Conservation (phyloP, 768 basidiomycete species). For the Suillus fuscotomentosus region DNA sequence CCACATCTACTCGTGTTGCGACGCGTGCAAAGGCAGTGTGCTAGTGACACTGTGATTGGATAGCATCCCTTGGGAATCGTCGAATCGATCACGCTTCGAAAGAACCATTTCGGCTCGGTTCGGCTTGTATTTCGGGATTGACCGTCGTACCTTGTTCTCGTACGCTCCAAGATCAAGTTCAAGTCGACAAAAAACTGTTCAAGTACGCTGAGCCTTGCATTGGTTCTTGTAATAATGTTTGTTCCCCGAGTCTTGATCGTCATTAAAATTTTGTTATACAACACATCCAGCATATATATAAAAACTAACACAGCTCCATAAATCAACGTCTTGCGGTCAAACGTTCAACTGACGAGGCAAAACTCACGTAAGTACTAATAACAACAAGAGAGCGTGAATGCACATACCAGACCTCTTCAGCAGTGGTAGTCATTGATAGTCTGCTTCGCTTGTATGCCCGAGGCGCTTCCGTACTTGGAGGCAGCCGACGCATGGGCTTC, state of each 20-base stretch:
- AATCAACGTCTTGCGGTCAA: not conserved
- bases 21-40: constrained; percentile 28
- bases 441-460: constrained; percentile 52
- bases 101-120: not conserved
- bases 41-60: constrained; percentile 23
- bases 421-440: constrained; percentile 48
- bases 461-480: constrained; percentile 26
- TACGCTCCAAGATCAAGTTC: not conserved
- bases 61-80: not conserved
- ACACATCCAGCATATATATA: not conserved
- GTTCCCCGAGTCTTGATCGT: no score
- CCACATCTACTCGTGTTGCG: constrained; percentile 16
- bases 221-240: not conserved
- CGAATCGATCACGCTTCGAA: not conserved
- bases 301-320: not conserved
- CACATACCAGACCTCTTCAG: constrained; percentile 35
- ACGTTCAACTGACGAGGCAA: not conserved
- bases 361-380: constrained; percentile 2
- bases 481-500: constrained; percentile 48
- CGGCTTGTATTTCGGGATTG: not conserved
- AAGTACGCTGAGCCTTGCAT: not conserved
- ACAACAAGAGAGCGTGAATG: not conserved
- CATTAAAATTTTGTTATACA: constrained; percentile 2
- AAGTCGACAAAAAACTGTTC: not conserved
- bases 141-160: no score